Conservation (phyloP, 495 filamentous ascomycete species). For the Opeltia flavorubescens region DNA sequence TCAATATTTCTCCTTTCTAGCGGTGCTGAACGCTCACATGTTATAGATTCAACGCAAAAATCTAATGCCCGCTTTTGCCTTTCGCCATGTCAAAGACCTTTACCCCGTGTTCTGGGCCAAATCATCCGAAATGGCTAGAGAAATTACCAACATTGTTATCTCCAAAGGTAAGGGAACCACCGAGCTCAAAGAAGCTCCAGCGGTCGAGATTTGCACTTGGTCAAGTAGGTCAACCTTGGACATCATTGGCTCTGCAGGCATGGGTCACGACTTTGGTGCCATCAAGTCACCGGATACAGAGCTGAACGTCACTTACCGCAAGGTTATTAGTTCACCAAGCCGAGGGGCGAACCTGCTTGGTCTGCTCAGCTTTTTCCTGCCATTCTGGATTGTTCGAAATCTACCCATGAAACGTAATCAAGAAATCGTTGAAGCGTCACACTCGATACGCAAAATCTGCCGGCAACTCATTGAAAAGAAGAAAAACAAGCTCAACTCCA, state of each 20-base stretch:
- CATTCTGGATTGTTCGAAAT: conserved; percentile 19
- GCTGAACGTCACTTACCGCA: conserved; percentile 53
- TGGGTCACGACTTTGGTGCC: conserved; percentile 67
- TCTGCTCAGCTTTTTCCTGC: conserved; percentile 32
- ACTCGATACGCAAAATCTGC: conserved; percentile 46
- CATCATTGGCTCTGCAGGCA: conserved; percentile 70
- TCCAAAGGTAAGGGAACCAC: conserved; percentile 4
- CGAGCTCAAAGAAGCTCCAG: conserved; percentile 14
- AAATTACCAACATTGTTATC: conserved; percentile 22
- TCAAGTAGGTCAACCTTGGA: conserved; percentile 65
- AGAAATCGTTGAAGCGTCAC: conserved; percentile 37
- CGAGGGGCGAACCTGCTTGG: conserved; percentile 27
- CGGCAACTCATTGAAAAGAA: conserved; percentile 54
- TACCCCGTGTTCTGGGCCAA: conserved; percentile 79
- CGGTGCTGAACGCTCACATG: neutral
- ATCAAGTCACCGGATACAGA: conserved; percentile 48
- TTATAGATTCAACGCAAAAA: conserved; percentile 52
- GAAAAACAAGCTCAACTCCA: conserved; percentile 43
- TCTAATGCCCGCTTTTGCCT: conserved; percentile 73
- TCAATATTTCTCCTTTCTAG: conserved; percentile 4
- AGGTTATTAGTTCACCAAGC: conserved; percentile 32
- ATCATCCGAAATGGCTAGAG: conserved; percentile 32
- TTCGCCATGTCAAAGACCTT: conserved; percentile 72
- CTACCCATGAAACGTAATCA: conserved; percentile 57
- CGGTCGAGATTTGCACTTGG: conserved; percentile 56